These are phyloP conservation scores for Trichoderma simmonsii DNA, from an alignment of 2,329 filamentous ascomycete genomes.

Conservation along the genomic window DNA sequence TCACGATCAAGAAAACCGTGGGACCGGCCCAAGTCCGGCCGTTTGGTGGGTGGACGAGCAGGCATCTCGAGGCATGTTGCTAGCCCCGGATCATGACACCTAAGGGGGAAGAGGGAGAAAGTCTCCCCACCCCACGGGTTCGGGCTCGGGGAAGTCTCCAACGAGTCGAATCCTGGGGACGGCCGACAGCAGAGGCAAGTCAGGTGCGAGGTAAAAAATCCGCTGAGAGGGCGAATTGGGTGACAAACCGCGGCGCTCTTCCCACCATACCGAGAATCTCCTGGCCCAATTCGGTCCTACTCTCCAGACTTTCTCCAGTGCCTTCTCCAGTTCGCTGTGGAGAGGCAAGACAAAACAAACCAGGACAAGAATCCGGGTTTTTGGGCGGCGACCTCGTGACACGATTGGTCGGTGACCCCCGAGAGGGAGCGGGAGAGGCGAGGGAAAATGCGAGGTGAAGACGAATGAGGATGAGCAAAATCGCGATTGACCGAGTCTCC, in stretches of 20 bases:
- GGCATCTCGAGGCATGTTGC: not conserved
- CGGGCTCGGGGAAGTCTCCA: constrained; percentile 11
- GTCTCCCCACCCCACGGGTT: constrained; percentile 8
- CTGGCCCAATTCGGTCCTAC: constrained; percentile 14
- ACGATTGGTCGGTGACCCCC: not conserved
- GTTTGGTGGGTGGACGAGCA: constrained; percentile 10
- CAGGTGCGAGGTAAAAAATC: constrained; percentile 1
- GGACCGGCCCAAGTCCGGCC: constrained; percentile 13
- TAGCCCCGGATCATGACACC: constrained; percentile 1
- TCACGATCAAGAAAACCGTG: constrained; percentile 9
- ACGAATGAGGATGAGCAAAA: not conserved
- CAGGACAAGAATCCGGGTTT: not conserved
- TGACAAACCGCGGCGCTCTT: constrained; percentile 1
- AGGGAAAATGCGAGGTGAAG: not conserved
- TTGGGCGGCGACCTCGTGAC: not conserved
- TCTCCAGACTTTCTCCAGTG: constrained; percentile 13
- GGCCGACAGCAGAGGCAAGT: not conserved
- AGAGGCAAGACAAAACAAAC: not conserved
- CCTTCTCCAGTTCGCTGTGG: constrained; percentile 5
- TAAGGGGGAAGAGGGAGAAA: not conserved
- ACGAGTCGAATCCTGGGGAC: not conserved
- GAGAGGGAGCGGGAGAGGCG: not conserved
- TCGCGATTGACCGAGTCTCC: constrained; percentile 9
- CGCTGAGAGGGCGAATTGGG: not conserved
- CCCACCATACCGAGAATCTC: constrained; percentile 13